Base-by-base conservation (phyloP, 306 rosid genomes). In the Carpinus fangiana region DNA sequence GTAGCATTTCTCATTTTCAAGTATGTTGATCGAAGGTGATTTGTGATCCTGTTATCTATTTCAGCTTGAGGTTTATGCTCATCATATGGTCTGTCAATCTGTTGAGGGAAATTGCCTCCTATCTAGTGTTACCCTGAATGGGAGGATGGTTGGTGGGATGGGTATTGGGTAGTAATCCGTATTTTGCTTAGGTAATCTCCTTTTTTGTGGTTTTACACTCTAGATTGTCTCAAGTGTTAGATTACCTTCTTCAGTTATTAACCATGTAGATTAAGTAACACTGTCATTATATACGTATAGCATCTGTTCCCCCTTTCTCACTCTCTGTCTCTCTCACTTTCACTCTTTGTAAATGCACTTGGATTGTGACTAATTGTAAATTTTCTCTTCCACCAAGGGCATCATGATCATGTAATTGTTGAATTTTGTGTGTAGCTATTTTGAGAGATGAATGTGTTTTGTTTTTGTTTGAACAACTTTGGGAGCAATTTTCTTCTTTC, bases 371-470 rank as follows among this genome's bases (percentile, higher is more conserved):
- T 48, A 48, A 48, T 48, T 48, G 14, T 10, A 2, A 12, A 12
- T 48, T 48, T 41, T 48, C 11, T 48, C 52, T 48, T 48, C 52
- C 11, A 11, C 11, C 52, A 23, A 48, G 52, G 52, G 26, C 7
- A 8, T 55, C 8, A 41, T 41, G 74, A 53, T 59, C 20, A 1
- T 69, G 45, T 71, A 43, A 47, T 53, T 54, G 78, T 38, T 77
- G 71, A 36, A 66, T 77, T 6, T 72, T 6, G 13, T 53, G 21
- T 21, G 23, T 67, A 46, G 14, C 23, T 17, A 12, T 16, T 47
- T 16, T 21, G 80, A 38, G 70, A 9, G 17, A 54, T 66, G 77
- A 72, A 70, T 59, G 78, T 48, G 12, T 75, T 59, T 73, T 48
- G n/a, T 46, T 45, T 54, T 47, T 12, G 34, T 82, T 23, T 76